Conservation (phyloP, 225 moss, liverwort and hornwort genomes). For the Polytrichum commune region DNA sequence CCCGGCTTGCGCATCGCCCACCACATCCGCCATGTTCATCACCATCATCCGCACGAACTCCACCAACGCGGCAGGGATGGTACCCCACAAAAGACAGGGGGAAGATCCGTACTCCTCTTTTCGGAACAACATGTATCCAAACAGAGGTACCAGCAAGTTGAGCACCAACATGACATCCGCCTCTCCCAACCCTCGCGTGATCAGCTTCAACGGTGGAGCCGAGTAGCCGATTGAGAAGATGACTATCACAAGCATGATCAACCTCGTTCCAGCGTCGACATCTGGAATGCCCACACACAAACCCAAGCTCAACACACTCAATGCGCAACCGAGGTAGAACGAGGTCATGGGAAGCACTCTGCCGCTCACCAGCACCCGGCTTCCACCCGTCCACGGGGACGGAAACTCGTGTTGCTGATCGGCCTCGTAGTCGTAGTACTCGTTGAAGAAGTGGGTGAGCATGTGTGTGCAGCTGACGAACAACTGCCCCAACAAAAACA, state of each 20-base stretch:
- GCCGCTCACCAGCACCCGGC: constrained; percentile 7
- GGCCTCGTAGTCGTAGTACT: constrained; percentile 15
- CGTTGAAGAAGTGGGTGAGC: constrained; percentile 20
- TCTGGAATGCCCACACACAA: not conserved
- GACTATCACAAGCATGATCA: not conserved
- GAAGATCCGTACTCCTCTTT: not conserved
- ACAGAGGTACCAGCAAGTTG: constrained; percentile 15
- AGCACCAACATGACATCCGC: constrained; percentile 19
- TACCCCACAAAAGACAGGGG: not conserved
- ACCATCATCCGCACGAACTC: constrained; percentile 27
- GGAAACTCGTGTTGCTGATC: constrained; percentile 10
- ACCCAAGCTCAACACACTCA: not conserved
- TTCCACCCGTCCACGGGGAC: constrained; percentile 22
- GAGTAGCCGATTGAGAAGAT: constrained; percentile 20
- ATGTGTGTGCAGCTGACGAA: constrained; percentile 18
- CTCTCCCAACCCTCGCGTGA: not conserved
- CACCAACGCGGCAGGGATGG: constrained; percentile 3
- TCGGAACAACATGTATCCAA: constrained; percentile 10
- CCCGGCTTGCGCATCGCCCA: constrained; percentile 9
- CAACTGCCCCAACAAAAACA: constrained; percentile 5
- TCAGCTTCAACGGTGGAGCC: constrained; percentile 6
- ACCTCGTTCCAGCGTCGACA: not conserved
- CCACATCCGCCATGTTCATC: constrained; percentile 28
- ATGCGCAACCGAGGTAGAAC: constrained; percentile 3
- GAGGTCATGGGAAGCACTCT: constrained; percentile 1